These are phyloP conservation scores for Scalesia atractyloides DNA, from an alignment of 129 eudicot species.

Conservation along the genomic window DNA sequence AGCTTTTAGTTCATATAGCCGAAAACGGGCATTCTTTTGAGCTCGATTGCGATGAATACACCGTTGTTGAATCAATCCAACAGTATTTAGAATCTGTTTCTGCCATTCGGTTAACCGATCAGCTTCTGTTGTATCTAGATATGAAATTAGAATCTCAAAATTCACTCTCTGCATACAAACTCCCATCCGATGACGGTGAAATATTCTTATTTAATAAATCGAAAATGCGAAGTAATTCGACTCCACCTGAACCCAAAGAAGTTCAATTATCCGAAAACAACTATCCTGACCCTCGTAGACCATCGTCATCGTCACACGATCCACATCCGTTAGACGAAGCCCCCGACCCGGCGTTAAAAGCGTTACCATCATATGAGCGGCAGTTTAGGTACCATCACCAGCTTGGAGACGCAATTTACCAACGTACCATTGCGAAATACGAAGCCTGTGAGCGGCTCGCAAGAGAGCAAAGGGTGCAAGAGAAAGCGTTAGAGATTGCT, in stretches of 20 bases:
- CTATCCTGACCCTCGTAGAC: conserved; percentile 49
- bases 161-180: conserved; percentile 75
- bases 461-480: conserved; percentile 91
- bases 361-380: conserved; percentile 84
- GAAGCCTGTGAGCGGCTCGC: conserved; percentile 61
- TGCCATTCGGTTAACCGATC: conserved; percentile 67
- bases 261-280: conserved; percentile 49
- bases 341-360: conserved; percentile 89
- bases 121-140: conserved; percentile 83
- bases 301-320: conserved; percentile 44
- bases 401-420: conserved; percentile 68
- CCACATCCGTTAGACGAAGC: conserved; percentile 92
- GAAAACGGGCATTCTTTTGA: conserved; percentile 90
- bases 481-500: conserved; percentile 92
- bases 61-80: conserved; percentile 75
- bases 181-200: conserved; percentile 83
- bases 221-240: conserved; percentile 72
- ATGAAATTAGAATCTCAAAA: conserved; percentile 76
- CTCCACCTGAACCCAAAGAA: conserved; percentile 58
- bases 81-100: conserved; percentile 60
- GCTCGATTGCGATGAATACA: conserved; percentile 77
- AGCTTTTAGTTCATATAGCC: conserved; percentile 81
- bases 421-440: conserved; percentile 49
- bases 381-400: conserved; percentile 87
- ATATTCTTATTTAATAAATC: conserved; percentile 83